Evolutionary conservation across 768 basidiomycete species (phyloP).

Genomic region (Hypsizygus marmoreus): DNA sequence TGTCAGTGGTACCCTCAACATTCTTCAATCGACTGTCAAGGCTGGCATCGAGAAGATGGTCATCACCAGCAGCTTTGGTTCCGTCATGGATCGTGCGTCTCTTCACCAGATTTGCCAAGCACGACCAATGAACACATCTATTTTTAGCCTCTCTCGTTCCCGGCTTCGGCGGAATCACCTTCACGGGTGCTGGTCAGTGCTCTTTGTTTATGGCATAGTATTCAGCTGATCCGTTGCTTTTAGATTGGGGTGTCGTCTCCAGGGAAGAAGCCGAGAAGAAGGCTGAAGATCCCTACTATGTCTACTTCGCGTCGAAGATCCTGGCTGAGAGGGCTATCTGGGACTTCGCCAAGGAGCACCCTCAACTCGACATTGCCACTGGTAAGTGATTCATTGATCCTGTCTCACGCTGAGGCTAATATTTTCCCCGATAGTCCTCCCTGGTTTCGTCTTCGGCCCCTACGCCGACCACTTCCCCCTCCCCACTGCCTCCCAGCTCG

Average conservation of each 20-base stretch:
- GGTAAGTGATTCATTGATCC: slow-evolving; percentile 26
- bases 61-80: slow-evolving; percentile 35
- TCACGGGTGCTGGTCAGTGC: slow-evolving; percentile 22
- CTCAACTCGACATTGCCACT: slow-evolving; percentile 39
- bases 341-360: slow-evolving; percentile 40
- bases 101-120: not conserved
- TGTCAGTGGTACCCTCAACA: slow-evolving; percentile 29
- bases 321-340: slow-evolving; percentile 43
- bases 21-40: slow-evolving; percentile 27
- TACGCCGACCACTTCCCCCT: slow-evolving; percentile 32
- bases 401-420: not conserved
- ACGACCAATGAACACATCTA: not conserved
- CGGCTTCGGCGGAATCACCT: slow-evolving; percentile 23
- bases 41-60: slow-evolving; percentile 32
- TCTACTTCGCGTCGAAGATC: slow-evolving; percentile 44
- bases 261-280: slow-evolving; percentile 31
- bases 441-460: slow-evolving; percentile 39
- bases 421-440: slow-evolving; percentile 31
- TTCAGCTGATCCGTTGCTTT: not conserved
- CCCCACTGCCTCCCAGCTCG: slow-evolving; percentile 25
- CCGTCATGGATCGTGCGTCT: slow-evolving; percentile 29
- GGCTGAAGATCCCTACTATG: slow-evolving; percentile 28
- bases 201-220: not conserved
- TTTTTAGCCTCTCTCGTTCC: slow-evolving; percentile 21
- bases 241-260: slow-evolving; percentile 37